Base-by-base conservation (phyloP, 768 basidiomycete genomes). In the Termitomyces sp. region DNA sequence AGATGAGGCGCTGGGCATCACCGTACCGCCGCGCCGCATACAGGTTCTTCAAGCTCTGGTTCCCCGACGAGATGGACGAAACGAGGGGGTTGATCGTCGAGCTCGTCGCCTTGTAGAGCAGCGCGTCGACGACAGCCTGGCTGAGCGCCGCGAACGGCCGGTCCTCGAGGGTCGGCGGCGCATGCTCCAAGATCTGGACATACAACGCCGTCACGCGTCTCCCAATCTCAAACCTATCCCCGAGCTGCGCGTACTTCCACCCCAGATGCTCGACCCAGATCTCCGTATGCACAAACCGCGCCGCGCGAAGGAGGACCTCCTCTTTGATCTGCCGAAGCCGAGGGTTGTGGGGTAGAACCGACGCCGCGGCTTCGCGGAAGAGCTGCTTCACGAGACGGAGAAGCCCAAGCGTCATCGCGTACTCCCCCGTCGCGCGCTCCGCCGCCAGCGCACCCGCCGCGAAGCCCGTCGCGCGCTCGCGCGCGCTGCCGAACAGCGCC, bases 181-280 rank as follows among this genome's bases (percentile, higher is more conserved):
- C 79, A 60, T 88, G 81, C 48, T 81, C 76, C 45, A 96, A 69
- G 13, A 94, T 80, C 40, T 82, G 79, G 14, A 80, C 74, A 68
- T 90, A 95, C 30, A 95, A 74, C 8, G 77, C 75, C 10, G 85
- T 80, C 26, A 93, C 76, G 16, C 85, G 76, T 53, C 81, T 77
- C 20, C 88, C 88, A 47, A 98, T 88, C 73, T 93, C 89, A 65
- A 92, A 95, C 39, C 90, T 82, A 67, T 93, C 89, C 5, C 88
- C 87, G 13, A 95, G 77, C 55, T 88, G 87, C 4, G 78, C 76
- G 62, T 94, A 97, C 68, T 91, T 90, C 95, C 95, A 98, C 2
- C 85, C 83, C 39, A 85, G 69, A 69, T 93, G 89, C 64, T 89
- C 88, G 0, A 88, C 82, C 95, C 95, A 98, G 20, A 96, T 85